Evolutionary conservation across 805 yeast genomes (phyloP), one percentile per base, ranked within the genome.

Genomic region (Lachancea waltii): DNA sequence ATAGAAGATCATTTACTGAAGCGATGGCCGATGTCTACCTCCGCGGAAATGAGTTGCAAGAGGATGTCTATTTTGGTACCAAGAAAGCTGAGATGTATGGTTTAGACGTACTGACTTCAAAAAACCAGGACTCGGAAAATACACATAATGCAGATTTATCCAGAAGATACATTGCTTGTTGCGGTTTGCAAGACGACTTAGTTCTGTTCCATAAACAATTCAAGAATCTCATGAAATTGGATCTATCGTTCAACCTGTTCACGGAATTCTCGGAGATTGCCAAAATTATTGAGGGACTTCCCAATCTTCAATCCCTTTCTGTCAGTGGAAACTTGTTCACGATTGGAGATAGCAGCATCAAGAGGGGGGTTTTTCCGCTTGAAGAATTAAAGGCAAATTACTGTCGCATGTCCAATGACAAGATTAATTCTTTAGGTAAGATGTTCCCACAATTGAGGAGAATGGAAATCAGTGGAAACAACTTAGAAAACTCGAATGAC

Each of bases 41-140:
- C 4, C 4, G 10, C 6, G 31, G 19, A 14, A 35, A 50, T 10
- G 55, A 52, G 10, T 69, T 68, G 34, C 82, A 82, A 54, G 68
- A 71, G 2, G 47, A 53, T 8, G 56, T 62, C 2, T 52, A 58
- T n/a, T 68, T 81, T 36, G 85, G 86, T 0, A 39, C 63, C 1
- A 85, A 85, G 53, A 45, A 47, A 5, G 76, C 77, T 7, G 79
- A 83, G 49, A 69, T 73, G 19, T 72, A 65, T 40, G 95, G 95
- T 1, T 78, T 84, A 51, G 80, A 74, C 17, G 70, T 72, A 44
- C 54, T 80, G 30, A 67, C 71, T 31, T 34, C 48, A n/a, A 49
- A 69, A 10, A 81, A 76, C 46, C 54, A 70, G 1, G 60, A 79
- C 41, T 68, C 77, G 28, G 47, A 44, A 3, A 54, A 63, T 8